phyloP scores from a whole-genome alignment of 352 stramenopile genomes.

The Pythium brassicae region DNA sequence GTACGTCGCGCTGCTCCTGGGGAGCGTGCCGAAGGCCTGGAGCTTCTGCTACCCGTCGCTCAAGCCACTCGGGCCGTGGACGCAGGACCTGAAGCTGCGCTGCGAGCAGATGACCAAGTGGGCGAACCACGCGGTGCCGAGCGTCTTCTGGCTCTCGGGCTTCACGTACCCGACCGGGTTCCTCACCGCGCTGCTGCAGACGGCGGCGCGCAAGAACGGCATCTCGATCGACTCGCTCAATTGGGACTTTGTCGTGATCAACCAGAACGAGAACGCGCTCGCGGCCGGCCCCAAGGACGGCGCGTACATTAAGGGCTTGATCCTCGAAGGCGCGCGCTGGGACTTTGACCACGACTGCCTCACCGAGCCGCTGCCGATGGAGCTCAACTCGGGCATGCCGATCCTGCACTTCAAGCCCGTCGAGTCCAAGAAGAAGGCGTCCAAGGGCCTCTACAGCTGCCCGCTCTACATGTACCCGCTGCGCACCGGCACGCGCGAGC shows the following conservation, averaged over 20 bases:
- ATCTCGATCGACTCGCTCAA: constrained; percentile 94
- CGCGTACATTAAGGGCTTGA: constrained; percentile 90
- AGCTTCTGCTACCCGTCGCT: constrained; percentile 93
- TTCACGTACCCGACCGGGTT: constrained; percentile 97
- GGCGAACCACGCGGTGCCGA: constrained; percentile 78
- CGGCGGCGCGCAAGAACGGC: constrained; percentile 91
- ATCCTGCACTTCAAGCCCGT: constrained; percentile 95
- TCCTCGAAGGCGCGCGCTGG: constrained; percentile 91
- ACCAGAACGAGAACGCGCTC: constrained; percentile 83
- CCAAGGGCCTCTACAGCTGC: constrained; percentile 92
- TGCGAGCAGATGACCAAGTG: constrained; percentile 91
- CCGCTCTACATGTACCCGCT: constrained; percentile 96
- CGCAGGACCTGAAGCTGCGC: constrained; percentile 86
- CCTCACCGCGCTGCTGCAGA: constrained; percentile 95
- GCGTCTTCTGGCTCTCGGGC: constrained; percentile 93
- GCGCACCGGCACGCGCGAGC: constrained; percentile 92
- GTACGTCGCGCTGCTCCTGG: constrained; percentile 88
- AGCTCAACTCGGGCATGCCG: constrained; percentile 88
- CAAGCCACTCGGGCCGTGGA: constrained; percentile 92
- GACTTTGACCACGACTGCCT: constrained; percentile 90
- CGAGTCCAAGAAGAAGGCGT: constrained; percentile 92
- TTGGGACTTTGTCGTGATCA: constrained; percentile 94
- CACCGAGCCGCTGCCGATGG: constrained; percentile 89
- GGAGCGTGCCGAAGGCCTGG: constrained; percentile 88
- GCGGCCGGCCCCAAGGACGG: constrained; percentile 83